These are phyloP conservation scores for Pulveroboletus sp. DNA, from an alignment of 768 basidiomycete species.

Conservation along the genomic window DNA sequence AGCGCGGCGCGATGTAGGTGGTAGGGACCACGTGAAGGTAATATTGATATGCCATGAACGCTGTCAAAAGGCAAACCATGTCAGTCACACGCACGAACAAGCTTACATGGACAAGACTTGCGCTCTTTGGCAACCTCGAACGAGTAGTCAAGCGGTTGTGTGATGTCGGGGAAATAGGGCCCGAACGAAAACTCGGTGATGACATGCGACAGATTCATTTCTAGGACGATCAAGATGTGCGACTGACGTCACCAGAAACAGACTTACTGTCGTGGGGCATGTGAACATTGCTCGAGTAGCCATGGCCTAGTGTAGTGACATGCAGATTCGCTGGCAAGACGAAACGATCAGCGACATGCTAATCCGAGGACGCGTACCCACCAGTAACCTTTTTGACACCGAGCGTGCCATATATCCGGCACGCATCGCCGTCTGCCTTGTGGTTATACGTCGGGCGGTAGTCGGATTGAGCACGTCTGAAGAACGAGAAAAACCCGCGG, in stretches of 20 bases:
- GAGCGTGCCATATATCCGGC: constrained; percentile 81
- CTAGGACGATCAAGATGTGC: constrained; percentile 34
- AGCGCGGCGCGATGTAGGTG: constrained; percentile 77
- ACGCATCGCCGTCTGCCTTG: constrained; percentile 64
- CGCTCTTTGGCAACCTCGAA: constrained; percentile 69
- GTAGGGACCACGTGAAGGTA: constrained; percentile 95
- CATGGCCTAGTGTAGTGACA: constrained; percentile 91
- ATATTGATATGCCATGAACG: constrained; percentile 89
- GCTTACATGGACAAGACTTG: constrained; percentile 24
- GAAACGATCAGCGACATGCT: not conserved
- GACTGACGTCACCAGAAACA: not conserved
- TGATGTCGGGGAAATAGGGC: constrained; percentile 91
- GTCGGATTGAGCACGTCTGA: constrained; percentile 36
- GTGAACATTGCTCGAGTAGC: constrained; percentile 83
- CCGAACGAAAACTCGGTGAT: constrained; percentile 98
- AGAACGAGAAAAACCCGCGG: constrained; percentile 65
- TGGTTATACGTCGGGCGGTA: constrained; percentile 77
- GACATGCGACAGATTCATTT: constrained; percentile 95
- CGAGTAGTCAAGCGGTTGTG: constrained; percentile 90
- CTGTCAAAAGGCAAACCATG: constrained; percentile 34
- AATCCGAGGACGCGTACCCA: constrained; percentile 20
- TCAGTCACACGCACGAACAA: not conserved
- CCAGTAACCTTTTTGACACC: constrained; percentile 88
- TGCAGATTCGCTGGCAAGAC: constrained; percentile 74
- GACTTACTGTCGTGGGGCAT: constrained; percentile 79